These are phyloP conservation scores for Erodium texanum DNA, from an alignment of 441 rosid genomes.

Conservation along the genomic window DNA sequence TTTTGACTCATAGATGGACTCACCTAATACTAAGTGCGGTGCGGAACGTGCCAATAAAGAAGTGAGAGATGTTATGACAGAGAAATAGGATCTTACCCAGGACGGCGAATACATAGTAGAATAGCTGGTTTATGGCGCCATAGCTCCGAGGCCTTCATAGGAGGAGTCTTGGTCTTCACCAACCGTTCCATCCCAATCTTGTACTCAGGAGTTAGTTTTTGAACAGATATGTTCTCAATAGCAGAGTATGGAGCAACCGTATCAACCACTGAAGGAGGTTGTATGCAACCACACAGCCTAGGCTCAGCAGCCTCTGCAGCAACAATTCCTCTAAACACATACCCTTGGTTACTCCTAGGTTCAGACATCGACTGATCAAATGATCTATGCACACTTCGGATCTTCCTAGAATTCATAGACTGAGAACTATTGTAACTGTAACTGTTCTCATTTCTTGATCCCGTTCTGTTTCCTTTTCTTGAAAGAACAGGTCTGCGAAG, in stretches of 20 bases:
- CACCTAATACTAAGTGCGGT: too few species aligned
- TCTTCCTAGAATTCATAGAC: conserved; percentile 25
- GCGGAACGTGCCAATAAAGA: too few species aligned
- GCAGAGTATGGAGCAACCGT: conserved; percentile 41
- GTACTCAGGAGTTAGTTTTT: conserved; percentile 45
- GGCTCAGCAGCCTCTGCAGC: conserved; percentile 51
- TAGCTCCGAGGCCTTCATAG: conserved; percentile 55
- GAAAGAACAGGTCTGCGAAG: conserved; percentile 19
- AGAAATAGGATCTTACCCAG: conserved; percentile 36
- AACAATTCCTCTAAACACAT: conserved; percentile 54
- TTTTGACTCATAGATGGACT: too few species aligned
- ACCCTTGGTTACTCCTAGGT: conserved; percentile 46
- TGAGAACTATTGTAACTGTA: conserved; percentile 23
- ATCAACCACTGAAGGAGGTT: conserved; percentile 44
- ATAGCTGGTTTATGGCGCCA: conserved; percentile 56
- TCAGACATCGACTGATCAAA: conserved; percentile 44
- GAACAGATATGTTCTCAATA: conserved; percentile 41
- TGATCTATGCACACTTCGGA: conserved; percentile 20
- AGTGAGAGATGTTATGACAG: background rate
- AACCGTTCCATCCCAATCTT: conserved; percentile 49
- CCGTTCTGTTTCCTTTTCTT: conserved; percentile 18
- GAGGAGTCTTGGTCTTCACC: conserved; percentile 45
- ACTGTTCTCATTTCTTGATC: conserved; percentile 30
- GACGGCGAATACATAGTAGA: conserved; percentile 53
- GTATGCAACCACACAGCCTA: conserved; percentile 53